A percentile compares a stretch with the other conserved stretches of the same genome.
Evolutionary conservation across 805 yeast genomes (phyloP).

Genomic region (Ogataea methanolica): DNA sequence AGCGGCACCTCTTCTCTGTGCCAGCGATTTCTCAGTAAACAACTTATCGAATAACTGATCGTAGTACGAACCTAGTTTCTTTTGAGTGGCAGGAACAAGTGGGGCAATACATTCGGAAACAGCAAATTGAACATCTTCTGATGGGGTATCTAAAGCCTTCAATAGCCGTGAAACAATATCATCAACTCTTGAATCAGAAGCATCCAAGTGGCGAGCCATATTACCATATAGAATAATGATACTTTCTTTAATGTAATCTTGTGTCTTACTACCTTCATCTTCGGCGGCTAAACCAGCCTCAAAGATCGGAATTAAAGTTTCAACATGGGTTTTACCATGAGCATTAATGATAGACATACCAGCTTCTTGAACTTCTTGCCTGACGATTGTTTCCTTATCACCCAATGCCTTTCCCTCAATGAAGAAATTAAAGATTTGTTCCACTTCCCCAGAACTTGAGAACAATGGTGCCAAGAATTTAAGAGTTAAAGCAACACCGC

Average conservation of each 20-base stretch:
- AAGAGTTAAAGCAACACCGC: constrained; percentile 72
- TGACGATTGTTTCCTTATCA: constrained; percentile 66
- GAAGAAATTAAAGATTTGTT: constrained; percentile 56
- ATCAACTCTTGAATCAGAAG: constrained; percentile 60
- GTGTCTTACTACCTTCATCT: constrained; percentile 41
- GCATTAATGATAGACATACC: constrained; percentile 66
- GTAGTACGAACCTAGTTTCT: constrained; percentile 48
- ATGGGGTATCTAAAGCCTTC: constrained; percentile 76
- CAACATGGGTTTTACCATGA: constrained; percentile 67
- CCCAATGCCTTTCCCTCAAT: constrained; percentile 59
- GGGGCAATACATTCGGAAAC: constrained; percentile 85
- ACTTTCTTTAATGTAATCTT: constrained; percentile 68
- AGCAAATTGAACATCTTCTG: constrained; percentile 86
- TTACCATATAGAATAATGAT: constrained; percentile 87
- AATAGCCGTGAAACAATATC: constrained; percentile 66
- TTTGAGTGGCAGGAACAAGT: constrained; percentile 55
- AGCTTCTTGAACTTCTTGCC: constrained; percentile 85
- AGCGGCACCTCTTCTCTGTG: constrained; percentile 87
- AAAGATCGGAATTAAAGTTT: constrained; percentile 72
- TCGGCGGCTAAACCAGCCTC: constrained; percentile 58
- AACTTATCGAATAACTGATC: constrained; percentile 57
- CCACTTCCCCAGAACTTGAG: constrained; percentile 38
- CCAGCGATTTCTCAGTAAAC: constrained; percentile 43
- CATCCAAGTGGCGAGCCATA: constrained; percentile 75
- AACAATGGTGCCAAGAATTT: constrained; percentile 50